A percentile compares a stretch with the other conserved stretches of the same genome.
Evolutionary conservation across 192 early-diverging fungal genomes (phyloP).

Genomic region (Backusella psychrophila): DNA sequence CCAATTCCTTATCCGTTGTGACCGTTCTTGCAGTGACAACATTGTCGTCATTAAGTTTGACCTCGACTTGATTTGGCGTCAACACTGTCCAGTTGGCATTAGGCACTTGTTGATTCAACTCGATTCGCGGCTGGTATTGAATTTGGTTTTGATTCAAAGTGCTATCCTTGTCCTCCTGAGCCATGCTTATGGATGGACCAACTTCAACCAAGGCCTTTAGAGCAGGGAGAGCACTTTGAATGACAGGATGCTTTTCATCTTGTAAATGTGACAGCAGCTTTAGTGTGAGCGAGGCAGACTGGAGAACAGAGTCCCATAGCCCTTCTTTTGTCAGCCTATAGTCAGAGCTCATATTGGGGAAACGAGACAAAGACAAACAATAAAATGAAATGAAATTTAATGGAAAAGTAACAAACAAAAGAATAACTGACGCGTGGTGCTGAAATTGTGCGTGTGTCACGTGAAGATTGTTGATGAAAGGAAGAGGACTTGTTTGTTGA

Average conservation of each 20-base stretch:
- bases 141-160: not conserved
- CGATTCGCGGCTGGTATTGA: not conserved
- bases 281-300: not conserved
- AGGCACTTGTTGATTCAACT: not conserved
- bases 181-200: not conserved
- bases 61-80: not conserved
- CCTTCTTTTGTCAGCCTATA: not conserved
- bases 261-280: not conserved
- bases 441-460: not conserved
- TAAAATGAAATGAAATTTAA: not conserved
- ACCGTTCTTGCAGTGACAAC: conserved; percentile 13
- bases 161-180: not conserved
- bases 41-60: not conserved
- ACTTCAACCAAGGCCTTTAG: not conserved
- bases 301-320: not conserved
- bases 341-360: not conserved
- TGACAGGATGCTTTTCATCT: not conserved
- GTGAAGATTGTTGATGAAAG: no score
- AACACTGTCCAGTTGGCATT: not conserved
- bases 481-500: no score
- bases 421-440: not conserved
- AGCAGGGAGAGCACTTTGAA: not conserved
- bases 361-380: not conserved
- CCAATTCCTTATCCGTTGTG: conserved; percentile 15
- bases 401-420: not conserved